phyloP scores from a whole-genome alignment of 1,284 basidiomycete genomes.

The Vanrija humicola region DNA sequence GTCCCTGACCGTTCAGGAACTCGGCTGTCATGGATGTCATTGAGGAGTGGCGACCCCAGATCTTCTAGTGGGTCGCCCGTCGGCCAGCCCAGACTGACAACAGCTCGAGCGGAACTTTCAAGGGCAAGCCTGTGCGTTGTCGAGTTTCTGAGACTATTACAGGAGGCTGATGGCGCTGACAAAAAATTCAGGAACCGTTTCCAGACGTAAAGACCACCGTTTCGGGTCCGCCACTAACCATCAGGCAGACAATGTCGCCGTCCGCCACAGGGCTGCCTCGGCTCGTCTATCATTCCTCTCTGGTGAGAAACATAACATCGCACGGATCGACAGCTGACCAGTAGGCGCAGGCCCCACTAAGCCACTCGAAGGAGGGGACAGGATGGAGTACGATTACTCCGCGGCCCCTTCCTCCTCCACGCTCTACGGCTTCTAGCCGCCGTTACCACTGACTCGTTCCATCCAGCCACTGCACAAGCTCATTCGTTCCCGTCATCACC shows the following conservation, averaged over 20 bases:
- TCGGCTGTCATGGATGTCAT: slow-evolving; percentile 44
- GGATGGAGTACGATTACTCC: slow-evolving; percentile 8
- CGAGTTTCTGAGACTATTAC: not conserved
- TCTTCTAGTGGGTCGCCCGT: slow-evolving; percentile 37
- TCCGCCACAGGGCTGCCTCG: slow-evolving; percentile 2
- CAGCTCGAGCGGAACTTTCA: slow-evolving; percentile 35
- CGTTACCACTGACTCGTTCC: not conserved
- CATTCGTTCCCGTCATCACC: not conserved
- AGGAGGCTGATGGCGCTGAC: not conserved
- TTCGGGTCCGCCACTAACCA: not conserved
- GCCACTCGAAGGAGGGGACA: too few relatives aligned
- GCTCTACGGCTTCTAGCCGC: slow-evolving; percentile 1
- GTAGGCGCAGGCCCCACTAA: too few relatives aligned
- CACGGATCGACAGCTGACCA: too few relatives aligned
- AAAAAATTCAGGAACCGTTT: slow-evolving; percentile 10
- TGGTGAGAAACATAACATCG: too few relatives aligned
- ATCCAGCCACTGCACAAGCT: not conserved
- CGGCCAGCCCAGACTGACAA: not conserved
- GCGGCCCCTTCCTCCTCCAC: not conserved
- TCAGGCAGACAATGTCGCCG: slow-evolving; percentile 5
- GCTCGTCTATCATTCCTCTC: slow-evolving; percentile 7
- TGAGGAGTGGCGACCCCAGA: slow-evolving; percentile 46
- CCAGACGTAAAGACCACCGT: slow-evolving; percentile 1
- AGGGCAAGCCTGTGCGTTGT: slow-evolving; percentile 26
- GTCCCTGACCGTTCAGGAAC: slow-evolving; percentile 26